phyloP scores from a whole-genome alignment of 2,329 filamentous ascomycete genomes.

The Colletotrichum noveboracense region DNA sequence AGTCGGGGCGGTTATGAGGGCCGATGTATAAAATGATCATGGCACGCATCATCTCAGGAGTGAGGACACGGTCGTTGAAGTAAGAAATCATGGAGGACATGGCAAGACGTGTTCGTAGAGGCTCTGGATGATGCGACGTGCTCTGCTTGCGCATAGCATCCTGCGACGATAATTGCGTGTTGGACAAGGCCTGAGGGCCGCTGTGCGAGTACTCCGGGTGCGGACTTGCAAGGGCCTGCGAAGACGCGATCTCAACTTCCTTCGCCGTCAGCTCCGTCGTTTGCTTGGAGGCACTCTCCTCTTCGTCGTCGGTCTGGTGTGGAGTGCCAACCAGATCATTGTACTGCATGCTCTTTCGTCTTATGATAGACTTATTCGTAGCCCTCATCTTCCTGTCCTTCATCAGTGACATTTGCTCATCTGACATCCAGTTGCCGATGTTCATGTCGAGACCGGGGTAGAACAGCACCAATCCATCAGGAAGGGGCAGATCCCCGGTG shows the following conservation, averaged over 20 bases:
- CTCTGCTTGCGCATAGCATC: conserved; percentile 23
- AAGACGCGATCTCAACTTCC: conserved; percentile 15
- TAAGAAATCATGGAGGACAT: conserved; percentile 98
- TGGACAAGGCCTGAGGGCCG: conserved; percentile 39
- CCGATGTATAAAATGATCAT: conserved; percentile 99
- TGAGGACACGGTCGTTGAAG: conserved; percentile 93
- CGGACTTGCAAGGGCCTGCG: conserved; percentile 35
- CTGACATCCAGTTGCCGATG: conserved; percentile 98
- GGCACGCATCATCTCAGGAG: conserved; percentile 97
- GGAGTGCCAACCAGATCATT: conserved; percentile 83
- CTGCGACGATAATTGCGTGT: background rate
- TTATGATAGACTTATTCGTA: conserved; percentile 79
- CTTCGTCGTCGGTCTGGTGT: conserved; percentile 79
- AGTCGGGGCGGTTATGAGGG: conserved; percentile 90
- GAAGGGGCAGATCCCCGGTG: conserved; percentile 69
- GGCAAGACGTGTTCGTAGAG: conserved; percentile 83
- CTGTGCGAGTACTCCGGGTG: conserved; percentile 58
- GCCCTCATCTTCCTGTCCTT: conserved; percentile 79
- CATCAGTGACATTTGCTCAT: conserved; percentile 95
- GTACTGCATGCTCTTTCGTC: conserved; percentile 89
- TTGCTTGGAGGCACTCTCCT: conserved; percentile 46
- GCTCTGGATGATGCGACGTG: conserved; percentile 58
- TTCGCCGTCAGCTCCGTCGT: conserved; percentile 23
- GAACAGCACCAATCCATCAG: conserved; percentile 82
- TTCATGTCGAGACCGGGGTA: conserved; percentile 96